Evolutionary conservation across 1,284 basidiomycete species (phyloP).

Genomic region (Sporisorium iseilematis-ciliati): DNA sequence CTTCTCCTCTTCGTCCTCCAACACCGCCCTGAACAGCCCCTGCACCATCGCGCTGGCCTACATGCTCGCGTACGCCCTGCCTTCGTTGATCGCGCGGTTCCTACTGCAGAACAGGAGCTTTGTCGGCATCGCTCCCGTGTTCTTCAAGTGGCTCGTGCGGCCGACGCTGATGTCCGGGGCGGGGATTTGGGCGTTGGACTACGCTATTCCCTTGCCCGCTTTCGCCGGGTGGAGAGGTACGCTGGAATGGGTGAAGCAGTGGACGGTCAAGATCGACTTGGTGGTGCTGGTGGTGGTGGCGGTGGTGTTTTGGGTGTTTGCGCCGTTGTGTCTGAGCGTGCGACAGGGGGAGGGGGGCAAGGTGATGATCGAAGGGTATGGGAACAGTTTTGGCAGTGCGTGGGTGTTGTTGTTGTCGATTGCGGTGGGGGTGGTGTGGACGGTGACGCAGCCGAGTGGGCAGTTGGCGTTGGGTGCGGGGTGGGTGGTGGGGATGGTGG

Average conservation of each 20-base stretch:
- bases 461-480: constrained; percentile 81
- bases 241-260: constrained; percentile 48
- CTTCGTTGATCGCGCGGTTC: constrained; percentile 33
- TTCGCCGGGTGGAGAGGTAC: constrained; percentile 19
- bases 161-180: constrained; percentile 58
- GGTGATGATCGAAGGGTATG: constrained; percentile 83
- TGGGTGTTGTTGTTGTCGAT: constrained; percentile 85
- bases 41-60: constrained; percentile 52
- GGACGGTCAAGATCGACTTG: constrained; percentile 46
- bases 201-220: constrained; percentile 28
- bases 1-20: constrained; percentile 57
- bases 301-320: constrained; percentile 56
- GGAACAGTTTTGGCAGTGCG: constrained; percentile 88
- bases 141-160: constrained; percentile 58
- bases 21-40: constrained; percentile 52
- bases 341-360: constrained; percentile 20
- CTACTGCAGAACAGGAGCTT: constrained; percentile 50
- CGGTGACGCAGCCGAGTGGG: constrained; percentile 81
- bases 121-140: constrained; percentile 51
- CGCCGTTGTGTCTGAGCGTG: constrained; percentile 62
- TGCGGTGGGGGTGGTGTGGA: constrained; percentile 76
- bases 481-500: constrained; percentile 72
- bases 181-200: constrained; percentile 64
- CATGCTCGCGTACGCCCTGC: constrained; percentile 44
- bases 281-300: constrained; percentile 39